These are phyloP conservation scores for Quercus cerris DNA, from an alignment of 306 rosid genomes.

Conservation along the genomic window DNA sequence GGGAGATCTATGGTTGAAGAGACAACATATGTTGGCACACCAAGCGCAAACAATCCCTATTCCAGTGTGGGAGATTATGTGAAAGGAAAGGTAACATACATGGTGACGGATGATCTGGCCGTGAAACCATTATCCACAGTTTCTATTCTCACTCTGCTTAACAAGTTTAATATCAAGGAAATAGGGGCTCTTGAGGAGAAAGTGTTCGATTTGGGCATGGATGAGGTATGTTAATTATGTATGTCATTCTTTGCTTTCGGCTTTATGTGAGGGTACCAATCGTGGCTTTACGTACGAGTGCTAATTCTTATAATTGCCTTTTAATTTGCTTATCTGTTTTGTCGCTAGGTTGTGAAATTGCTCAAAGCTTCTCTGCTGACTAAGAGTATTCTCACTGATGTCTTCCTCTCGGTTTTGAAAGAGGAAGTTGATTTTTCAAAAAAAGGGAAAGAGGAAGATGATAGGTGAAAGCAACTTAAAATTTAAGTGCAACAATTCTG, in stretches of 20 bases:
- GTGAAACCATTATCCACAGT: constrained; percentile 30
- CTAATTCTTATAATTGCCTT: not conserved
- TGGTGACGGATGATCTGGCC: constrained; percentile 37
- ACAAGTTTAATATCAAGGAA: constrained; percentile 14
- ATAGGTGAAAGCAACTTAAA: too few species aligned
- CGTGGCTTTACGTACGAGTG: too few species aligned
- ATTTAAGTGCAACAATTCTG: too few species aligned
- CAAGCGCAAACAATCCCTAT: not conserved
- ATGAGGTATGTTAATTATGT: constrained; percentile 16
- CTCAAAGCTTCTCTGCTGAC: constrained; percentile 2
- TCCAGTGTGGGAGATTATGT: constrained; percentile 15
- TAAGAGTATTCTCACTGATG: constrained; percentile 4
- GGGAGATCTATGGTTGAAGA: not conserved
- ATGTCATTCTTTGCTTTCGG: not conserved
- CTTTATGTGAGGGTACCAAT: not conserved
- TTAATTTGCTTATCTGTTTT: not conserved
- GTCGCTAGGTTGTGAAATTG: not conserved
- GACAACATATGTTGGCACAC: not conserved
- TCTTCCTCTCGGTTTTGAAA: not conserved
- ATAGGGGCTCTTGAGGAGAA: constrained; percentile 20
- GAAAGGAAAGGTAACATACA: constrained; percentile 23
- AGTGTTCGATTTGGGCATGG: constrained; percentile 10
- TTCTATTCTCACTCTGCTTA: not conserved
- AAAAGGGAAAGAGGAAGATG: not conserved
- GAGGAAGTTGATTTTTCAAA: not conserved